Evolutionary conservation across 139 green algal species (phyloP), one percentile per base, ranked within the genome.

Genomic region (Pleodorina starrii): DNA sequence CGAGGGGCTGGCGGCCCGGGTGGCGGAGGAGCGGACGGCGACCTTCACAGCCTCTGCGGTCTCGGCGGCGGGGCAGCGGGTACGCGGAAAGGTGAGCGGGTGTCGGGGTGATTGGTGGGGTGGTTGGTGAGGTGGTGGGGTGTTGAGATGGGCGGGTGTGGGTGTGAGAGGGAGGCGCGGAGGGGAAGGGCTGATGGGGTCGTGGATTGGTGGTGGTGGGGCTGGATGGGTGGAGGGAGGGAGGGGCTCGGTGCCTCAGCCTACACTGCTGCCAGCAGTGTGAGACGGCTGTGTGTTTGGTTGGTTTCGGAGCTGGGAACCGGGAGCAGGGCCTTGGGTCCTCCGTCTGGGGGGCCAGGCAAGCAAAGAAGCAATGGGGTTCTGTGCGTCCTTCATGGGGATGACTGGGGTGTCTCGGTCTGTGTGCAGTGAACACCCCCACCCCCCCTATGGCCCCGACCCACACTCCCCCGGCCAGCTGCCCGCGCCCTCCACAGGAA

Each of bases 11-110:
- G 43, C 50, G 32, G 43, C 78, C 35, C 12, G n/a, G 51, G 75
- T 94, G 72, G 66, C 84, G 38, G 21, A 32, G 50, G 68, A 84
- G 38, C 43, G 87, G 50, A 87, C 40, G 12, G 43, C 4, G 38
- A 79, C 69, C 11, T 81, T 68, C 82, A 32, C 35, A 29, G 87
- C 86, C 32, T 51, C 14, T 0, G 69, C 21, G 50, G 50, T 16
- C 25, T 23, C 0, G 66, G 4, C 63, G 42, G 77, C 46, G 32
- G 23, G 42, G 77, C 46, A 40, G 23, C 25, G 29, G 35, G 25
- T 32, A 14, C 5, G 38, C 36, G 14, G 44, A 72, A 14, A 72
- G 60, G 60, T 10, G 19, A 72, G 60, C 7, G 60, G 60, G 27
- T n/a, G 17, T 32, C 19, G 66, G 35, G 25, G n/a, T 16, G 66